These are phyloP conservation scores for Schizopora paradoxa DNA, from an alignment of 1,284 basidiomycete species.

Conservation along the genomic window DNA sequence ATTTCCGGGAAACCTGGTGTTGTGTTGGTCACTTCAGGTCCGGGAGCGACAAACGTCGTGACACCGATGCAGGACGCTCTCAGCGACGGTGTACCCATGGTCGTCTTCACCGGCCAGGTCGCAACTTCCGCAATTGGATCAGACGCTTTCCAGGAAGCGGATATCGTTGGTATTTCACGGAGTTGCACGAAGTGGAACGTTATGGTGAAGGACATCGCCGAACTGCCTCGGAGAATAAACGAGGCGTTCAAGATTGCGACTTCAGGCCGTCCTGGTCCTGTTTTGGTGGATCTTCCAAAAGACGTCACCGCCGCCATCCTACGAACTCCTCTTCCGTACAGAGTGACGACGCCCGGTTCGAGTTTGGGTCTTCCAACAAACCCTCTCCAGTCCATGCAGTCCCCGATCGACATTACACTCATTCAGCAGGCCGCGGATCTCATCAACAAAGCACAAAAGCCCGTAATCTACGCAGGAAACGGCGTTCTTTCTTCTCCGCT, in stretches of 20 bases:
- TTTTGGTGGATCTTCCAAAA: conserved; percentile 96
- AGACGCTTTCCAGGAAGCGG: conserved; percentile 98
- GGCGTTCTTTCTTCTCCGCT: conserved; percentile 82
- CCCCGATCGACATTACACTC: conserved; percentile 58
- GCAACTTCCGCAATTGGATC: conserved; percentile 97
- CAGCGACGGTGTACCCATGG: conserved; percentile 89
- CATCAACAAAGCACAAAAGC: conserved; percentile 89
- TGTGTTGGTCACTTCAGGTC: conserved; percentile 95
- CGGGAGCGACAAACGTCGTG: conserved; percentile 96
- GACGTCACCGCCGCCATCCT: conserved; percentile 94
- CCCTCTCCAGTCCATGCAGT: conserved; percentile 53
- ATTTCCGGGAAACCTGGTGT: conserved; percentile 98
- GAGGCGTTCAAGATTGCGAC: conserved; percentile 99
- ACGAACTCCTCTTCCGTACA: conserved; percentile 81
- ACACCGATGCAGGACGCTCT: conserved; percentile 98
- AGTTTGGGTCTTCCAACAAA: conserved; percentile 76
- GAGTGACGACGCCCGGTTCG: conserved; percentile 81
- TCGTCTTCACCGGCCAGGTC: conserved; percentile 97
- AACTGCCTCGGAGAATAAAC: conserved; percentile 93
- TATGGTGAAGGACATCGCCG: conserved; percentile 97
- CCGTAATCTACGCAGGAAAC: conserved; percentile 92
- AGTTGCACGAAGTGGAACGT: conserved; percentile 99
- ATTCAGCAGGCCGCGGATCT: conserved; percentile 83
- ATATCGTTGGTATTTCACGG: conserved; percentile 92
- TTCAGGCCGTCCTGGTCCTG: conserved; percentile 93